Percentiles rank a stretch among this genome's conserved stretches.
Evolutionary conservation across 1,139 yeast genomes (phyloP).

Genomic region (Ogataea hybrid): DNA sequence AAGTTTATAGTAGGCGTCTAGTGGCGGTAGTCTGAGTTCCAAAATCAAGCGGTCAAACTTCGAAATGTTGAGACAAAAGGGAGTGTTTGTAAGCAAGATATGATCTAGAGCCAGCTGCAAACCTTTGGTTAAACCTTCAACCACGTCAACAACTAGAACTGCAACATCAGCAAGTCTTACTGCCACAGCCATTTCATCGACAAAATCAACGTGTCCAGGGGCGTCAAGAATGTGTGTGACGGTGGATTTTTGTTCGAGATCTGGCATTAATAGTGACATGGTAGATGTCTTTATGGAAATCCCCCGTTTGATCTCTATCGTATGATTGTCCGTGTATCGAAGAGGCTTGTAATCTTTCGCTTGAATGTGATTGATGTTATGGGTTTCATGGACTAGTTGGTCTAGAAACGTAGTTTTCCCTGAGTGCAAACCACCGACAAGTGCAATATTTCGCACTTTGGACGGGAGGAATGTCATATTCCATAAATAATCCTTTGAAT

Average conservation of each 20-base stretch:
- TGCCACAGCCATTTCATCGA: constrained; percentile 67
- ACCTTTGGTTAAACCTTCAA: constrained; percentile 71
- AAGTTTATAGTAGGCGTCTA: constrained; percentile 71
- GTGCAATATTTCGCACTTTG: constrained; percentile 70
- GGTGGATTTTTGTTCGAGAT: constrained; percentile 52
- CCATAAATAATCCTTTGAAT: constrained; percentile 59
- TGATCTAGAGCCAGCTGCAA: constrained; percentile 49
- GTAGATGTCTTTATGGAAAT: constrained; percentile 65
- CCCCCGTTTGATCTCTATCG: constrained; percentile 69
- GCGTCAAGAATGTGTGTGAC: constrained; percentile 71
- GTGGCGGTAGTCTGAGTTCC: constrained; percentile 73
- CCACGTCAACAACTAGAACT: constrained; percentile 73
- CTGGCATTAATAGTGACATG: constrained; percentile 60
- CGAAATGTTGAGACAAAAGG: constrained; percentile 65
- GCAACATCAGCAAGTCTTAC: constrained; percentile 63
- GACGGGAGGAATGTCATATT: constrained; percentile 46
- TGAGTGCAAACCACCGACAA: constrained; percentile 80
- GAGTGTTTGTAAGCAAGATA: constrained; percentile 46
- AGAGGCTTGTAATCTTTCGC: constrained; percentile 41
- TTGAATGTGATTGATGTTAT: constrained; percentile 37
- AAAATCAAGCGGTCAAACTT: constrained; percentile 80
- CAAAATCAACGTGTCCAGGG: constrained; percentile 89
- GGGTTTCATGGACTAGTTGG: constrained; percentile 63
- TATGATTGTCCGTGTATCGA: constrained; percentile 69
- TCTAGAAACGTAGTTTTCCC: constrained; percentile 89